Evolutionary conservation across 2,329 filamentous ascomycete species (phyloP).

Genomic region (Fusarium sp.): DNA sequence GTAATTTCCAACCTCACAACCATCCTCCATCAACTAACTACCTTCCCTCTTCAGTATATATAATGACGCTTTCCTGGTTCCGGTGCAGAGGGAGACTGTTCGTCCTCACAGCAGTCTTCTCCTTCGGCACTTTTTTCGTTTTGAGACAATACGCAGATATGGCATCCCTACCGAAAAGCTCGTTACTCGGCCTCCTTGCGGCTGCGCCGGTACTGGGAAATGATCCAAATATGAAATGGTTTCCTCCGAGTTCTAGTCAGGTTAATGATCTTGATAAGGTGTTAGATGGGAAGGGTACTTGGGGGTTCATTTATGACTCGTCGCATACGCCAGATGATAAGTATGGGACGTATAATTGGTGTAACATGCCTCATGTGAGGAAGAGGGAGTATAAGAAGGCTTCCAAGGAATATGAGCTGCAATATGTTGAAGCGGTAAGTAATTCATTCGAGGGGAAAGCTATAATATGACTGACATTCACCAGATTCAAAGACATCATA

Average conservation of each 20-base stretch:
- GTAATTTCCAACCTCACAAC: conserved; percentile 15
- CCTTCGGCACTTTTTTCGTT: not conserved
- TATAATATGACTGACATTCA: not conserved
- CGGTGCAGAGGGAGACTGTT: conserved; percentile 7
- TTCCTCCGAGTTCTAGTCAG: conserved; percentile 62
- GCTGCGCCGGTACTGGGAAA: conserved; percentile 11
- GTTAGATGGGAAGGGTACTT: conserved; percentile 68
- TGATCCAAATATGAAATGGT: conserved; percentile 61
- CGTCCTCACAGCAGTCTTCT: conserved; percentile 3
- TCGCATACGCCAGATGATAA: conserved; percentile 64
- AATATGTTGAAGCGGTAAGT: conserved; percentile 79
- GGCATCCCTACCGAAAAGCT: conserved; percentile 12
- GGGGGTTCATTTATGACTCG: conserved; percentile 79
- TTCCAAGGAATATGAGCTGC: conserved; percentile 66
- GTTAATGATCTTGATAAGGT: conserved; percentile 71
- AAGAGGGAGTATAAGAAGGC: conserved; percentile 69
- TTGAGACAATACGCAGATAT: conserved; percentile 26
- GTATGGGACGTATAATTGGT: conserved; percentile 80
- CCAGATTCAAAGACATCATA: conserved; percentile 85
- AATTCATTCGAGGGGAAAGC: too few species aligned
- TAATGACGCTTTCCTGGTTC: conserved; percentile 24
- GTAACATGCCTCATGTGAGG: conserved; percentile 89
- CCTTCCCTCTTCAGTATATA: not conserved
- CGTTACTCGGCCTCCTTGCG: conserved; percentile 27
- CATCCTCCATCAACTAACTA: not conserved